Percentiles rank a stretch among this genome's conserved stretches.
Evolutionary conservation across 2,329 filamentous ascomycete species (phyloP).

Genomic region (Cryphonectria radicalis): DNA sequence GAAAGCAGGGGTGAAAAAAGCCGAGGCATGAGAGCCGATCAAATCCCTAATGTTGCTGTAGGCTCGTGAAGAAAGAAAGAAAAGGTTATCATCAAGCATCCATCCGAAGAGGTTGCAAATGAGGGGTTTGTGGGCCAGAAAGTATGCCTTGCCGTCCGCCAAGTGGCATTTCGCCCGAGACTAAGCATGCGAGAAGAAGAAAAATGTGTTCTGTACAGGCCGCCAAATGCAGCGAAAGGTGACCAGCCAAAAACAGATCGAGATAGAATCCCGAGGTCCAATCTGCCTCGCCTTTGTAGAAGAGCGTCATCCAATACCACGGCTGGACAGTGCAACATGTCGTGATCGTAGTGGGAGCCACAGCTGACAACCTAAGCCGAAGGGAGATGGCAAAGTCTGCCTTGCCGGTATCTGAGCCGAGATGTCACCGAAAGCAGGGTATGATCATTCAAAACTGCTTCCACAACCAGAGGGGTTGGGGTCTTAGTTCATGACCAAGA

Average conservation of each 20-base stretch:
- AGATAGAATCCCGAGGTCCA: neutral
- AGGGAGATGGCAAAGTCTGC: neutral
- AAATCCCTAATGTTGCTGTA: neutral
- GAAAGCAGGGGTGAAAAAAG: neutral
- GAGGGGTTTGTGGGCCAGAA: neutral
- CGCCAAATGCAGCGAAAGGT: neutral
- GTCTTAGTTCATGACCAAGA: constrained; percentile 52
- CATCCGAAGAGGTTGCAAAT: neutral
- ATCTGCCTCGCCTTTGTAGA: neutral
- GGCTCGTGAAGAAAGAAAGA: neutral
- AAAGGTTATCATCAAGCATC: neutral
- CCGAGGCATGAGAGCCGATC: no score
- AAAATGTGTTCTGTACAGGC: constrained; percentile 1
- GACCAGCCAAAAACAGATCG: neutral
- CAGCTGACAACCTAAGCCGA: constrained; percentile 8
- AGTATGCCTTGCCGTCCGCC: neutral
- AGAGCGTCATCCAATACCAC: neutral
- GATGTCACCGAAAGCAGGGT: neutral
- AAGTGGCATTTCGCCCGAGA: neutral
- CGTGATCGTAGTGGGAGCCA: neutral
- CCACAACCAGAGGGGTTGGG: no score
- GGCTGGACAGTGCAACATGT: constrained; percentile 1
- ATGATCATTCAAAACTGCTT: neutral
- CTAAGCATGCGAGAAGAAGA: neutral
- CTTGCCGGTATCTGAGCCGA: neutral